Evolutionary conservation across 2,329 filamentous ascomycete genomes (phyloP), one percentile per base, ranked within the genome.

Genomic region (Aplosporella prunicola): DNA sequence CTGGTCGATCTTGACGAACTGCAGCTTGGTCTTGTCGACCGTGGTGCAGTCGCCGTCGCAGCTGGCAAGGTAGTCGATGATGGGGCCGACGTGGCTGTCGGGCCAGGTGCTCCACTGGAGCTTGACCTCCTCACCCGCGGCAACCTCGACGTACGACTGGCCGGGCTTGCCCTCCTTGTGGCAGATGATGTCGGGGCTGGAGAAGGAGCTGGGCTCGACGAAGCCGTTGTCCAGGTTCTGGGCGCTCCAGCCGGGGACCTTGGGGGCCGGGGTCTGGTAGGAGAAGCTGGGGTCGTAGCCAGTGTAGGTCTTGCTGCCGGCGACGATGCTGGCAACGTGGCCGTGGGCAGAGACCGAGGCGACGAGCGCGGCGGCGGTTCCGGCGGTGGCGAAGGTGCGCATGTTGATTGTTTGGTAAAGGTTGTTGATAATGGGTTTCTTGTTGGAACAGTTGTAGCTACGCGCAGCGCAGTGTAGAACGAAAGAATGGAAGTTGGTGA

Each of bases 61-160:
- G 9, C 49, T 46, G 29, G 59, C 58, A 10, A 59, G 49, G 41
- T 62, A 63, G 41, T 56, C 58, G 45, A 63, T 50, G 40, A 62
- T 53, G 18, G 59, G 58, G 5, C 60, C 58, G 40, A 56, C 54
- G 48, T 63, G 60, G 27, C 49, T 52, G 11, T 50, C 51, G 36
- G 58, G 57, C 57, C 58, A 45, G 37, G 41, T 35, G 41, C 50
- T 51, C 58, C 57, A 62, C 22, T 47, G 43, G 34, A 62, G 53
- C 5, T 50, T 49, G 5, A 60, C 43, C 24, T 51, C 51, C 24
- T 43, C 47, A n/a, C 57, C 58, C 5, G 58, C 50, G 29, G 52
- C 55, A 22, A 54, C 55, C 11, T 50, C 39, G 6, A 58, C 49
- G 32, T 52, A 56, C 9, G 49, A 47, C n/a, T 52, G 44, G 18